phyloP scores from a whole-genome alignment of 2,329 filamentous ascomycete genomes.

The Aphanoascus verrucosus region DNA sequence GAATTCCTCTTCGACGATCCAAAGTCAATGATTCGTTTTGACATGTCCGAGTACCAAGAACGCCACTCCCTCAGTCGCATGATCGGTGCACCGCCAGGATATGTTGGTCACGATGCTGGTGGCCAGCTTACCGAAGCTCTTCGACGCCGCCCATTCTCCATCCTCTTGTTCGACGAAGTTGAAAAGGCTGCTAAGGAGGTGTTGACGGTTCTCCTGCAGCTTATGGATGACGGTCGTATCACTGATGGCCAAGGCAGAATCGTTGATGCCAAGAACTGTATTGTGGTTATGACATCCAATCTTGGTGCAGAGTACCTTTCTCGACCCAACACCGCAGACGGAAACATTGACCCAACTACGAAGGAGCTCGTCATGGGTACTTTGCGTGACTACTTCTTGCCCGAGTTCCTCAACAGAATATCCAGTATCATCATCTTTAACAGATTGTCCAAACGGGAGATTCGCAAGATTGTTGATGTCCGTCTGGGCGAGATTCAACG shows the following conservation, averaged over 20 bases:
- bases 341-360: constrained; percentile 74
- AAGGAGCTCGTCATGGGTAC: constrained; percentile 82
- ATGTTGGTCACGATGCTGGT: constrained; percentile 91
- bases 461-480: constrained; percentile 90
- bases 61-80: constrained; percentile 89
- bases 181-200: constrained; percentile 98
- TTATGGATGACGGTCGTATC: constrained; percentile 98
- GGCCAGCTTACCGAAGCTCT: constrained; percentile 93
- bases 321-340: constrained; percentile 64
- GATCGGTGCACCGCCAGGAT: constrained; percentile 95
- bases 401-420: constrained; percentile 98
- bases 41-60: constrained; percentile 99
- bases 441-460: constrained; percentile 77
- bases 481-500: constrained; percentile 82
- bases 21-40: constrained; percentile 96
- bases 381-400: constrained; percentile 90
- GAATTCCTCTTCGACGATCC: constrained; percentile 97
- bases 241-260: constrained; percentile 94
- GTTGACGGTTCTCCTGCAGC: constrained; percentile 90
- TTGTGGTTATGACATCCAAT: constrained; percentile 99
- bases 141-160: constrained; percentile 90
- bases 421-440: constrained; percentile 97
- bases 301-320: constrained; percentile 88
- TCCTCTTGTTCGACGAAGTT: constrained; percentile 93
- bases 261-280: constrained; percentile 93